Evolutionary conservation across 345 rosid genomes (phyloP), one percentile per base, ranked within the genome.

Genomic region (Eucalyptus cloeziana): DNA sequence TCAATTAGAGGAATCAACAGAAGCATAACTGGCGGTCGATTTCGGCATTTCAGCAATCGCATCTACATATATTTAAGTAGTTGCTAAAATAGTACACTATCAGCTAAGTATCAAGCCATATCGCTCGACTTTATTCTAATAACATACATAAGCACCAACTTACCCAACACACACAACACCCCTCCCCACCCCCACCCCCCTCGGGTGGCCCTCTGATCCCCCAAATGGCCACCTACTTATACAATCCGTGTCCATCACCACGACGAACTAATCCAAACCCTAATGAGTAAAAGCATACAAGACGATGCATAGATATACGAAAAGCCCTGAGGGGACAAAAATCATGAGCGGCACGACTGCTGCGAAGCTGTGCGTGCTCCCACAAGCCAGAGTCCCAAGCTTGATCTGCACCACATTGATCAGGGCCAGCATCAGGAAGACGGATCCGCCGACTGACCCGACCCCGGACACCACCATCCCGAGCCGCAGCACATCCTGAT

Each of bases 371-470:
- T 95, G 95, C 15, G 94, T 94, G 89, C 95, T 95, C 64, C 95
- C 98, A 87, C 99, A 95, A 15, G 95, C 94, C 58, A 96, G 81
- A 60, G 92, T 90, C 54, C 98, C 99, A 2, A 98, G 94, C 92
- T 98, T 98, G 64, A 96, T 91, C 94, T 97, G 96, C 88, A 93
- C 98, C 27, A 96, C 96, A 87, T 96, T 94, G 60, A 97, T 86
- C 92, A 98, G 90, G 62, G 99, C 98, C 93, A 96, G 67, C 99
- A 95, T 96, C 87, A 97, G 76, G 19, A 93, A 97, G 9, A 90
- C 91, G 87, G 97, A 95, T 69, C 99, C 98, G 37, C 86, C 79
- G 79, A 94, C 96, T 49, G 98, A 95, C 10, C 99, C 99, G 17
- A 91, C 88, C 13, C 96, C 96, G 33, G 98, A 95, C 2, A 93